Base-by-base conservation (phyloP, 1,284 basidiomycete genomes). In the Ganoderma meredithae region DNA sequence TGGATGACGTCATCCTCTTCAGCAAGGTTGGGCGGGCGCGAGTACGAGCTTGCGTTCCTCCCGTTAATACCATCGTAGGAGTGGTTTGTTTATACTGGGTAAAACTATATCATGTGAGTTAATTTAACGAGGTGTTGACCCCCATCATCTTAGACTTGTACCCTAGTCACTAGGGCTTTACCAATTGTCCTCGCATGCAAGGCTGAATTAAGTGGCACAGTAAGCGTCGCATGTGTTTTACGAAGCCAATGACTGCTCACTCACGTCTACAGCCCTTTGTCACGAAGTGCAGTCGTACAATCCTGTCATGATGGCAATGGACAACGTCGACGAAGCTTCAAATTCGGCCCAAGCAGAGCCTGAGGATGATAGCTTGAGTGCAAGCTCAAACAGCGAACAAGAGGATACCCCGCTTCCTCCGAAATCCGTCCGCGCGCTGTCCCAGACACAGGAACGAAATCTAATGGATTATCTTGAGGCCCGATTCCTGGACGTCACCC, bases 401-500 rank as follows among this genome's bases (percentile, higher is more conserved):
- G 3, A 15, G n/a, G 33, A 58, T 19, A 7, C 62, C 17, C 22
- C 33, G 1, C 19, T 25, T 25, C 49, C 49, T 8, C 49, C 53
- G 7, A 55, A 39, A 22, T 3, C 43, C 4, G 62, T 66, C 15
- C 71, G 33, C 17, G 52, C 65, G 31, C 43, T 69, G 6, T 66
- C 65, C 2, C 60, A 61, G 7, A 60, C 53, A 7, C 92, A 94
- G 78, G 92, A 94, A 75, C 83, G 87, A 36, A 87, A 85, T 67
- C 80, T 91, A 0, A 79, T 89, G 9, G 85, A 86, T 19, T 90
- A 86, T 73, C 79, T 93, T 3, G 92, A 94, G 62, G 86, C 86
- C 17, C 76, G 83, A 63, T 88, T 92, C 69, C 80, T 92, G 19
- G 83, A 90, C 17, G 79, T 92, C 41, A 90, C 85, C 31, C 80